A percentile compares a stretch with the other conserved stretches of the same genome.
Evolutionary conservation across 2,329 filamentous ascomycete species (phyloP).

Genomic region (Colletotrichum filicis): DNA sequence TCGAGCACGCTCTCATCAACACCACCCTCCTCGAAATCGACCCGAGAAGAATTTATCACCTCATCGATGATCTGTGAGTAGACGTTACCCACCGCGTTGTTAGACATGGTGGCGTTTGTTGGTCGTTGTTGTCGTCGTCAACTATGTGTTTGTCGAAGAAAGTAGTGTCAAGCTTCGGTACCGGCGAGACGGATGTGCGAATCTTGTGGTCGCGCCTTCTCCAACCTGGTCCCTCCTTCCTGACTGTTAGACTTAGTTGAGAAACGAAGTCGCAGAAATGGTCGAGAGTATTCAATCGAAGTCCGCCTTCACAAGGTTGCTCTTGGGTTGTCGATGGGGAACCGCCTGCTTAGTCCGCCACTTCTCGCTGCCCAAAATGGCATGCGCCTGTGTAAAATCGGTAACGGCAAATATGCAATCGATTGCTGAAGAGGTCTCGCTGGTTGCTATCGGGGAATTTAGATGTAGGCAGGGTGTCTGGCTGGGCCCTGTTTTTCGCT

Average conservation of each 20-base stretch:
- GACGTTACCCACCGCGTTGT: conserved; percentile 75
- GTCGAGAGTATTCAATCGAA: background rate
- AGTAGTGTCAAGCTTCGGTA: background rate
- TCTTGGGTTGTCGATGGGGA: background rate
- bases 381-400: conserved; percentile 6
- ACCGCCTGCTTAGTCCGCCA: conserved; percentile 27
- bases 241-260: background rate
- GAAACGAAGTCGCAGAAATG: background rate
- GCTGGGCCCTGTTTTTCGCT: conserved; percentile 38
- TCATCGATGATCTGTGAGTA: conserved; percentile 84
- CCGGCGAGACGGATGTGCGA: background rate
- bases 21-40: conserved; percentile 97
- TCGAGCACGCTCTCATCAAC: conserved; percentile 88
- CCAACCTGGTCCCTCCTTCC: background rate
- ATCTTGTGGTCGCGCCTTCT: background rate
- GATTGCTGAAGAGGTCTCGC: background rate
- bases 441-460: background rate
- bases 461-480: conserved; percentile 20
- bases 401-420: background rate
- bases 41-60: conserved; percentile 90
- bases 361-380: conserved; percentile 25
- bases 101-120: conserved; percentile 61
- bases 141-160: background rate
- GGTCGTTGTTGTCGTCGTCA: background rate
- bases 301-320: background rate